Base-by-base conservation (phyloP, 106 monocot species). In the Allium cepa region DNA sequence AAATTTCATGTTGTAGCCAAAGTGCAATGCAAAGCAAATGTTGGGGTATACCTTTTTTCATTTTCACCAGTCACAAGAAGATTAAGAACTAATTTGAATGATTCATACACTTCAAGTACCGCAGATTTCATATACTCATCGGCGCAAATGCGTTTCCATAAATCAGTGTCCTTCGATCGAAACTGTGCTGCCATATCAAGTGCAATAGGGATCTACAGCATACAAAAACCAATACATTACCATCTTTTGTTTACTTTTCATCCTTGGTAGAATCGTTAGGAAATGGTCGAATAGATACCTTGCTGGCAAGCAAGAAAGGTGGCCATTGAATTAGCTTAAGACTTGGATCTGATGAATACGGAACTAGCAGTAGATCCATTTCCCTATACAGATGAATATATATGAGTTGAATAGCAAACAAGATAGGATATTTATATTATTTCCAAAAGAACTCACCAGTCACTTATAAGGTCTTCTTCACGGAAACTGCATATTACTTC, bases 41-140 rank as follows among this genome's bases (percentile, higher is more conserved):
- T 36, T 36, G 36, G 1, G 3, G 36, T 1, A 36, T 36, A 93
- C 97, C 92, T 92, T 74, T 90, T 99, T 72, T 99, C 97, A 63
- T 79, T 92, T 74, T 99, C 92, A 66, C 97, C 97, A 73, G 87
- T 80, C 13, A 99, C 90, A 60, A 99, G 73, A 67, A 87, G 70
- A 66, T 93, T 85, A 51, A 99, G 82, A 22, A 99, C 90, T 63
- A 82, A 84, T 75, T 99, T 99, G 57, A 92, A 92, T 56, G 97
- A 99, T 74, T 90, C 97, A 27, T 99, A 99, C 57, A 92, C 92
- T 87, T 99, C 97, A 56, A 99, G 72, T 17, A 99, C 87, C 58
- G 92, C 92, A 82, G 92, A 99, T 85, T 99, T 99, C 97, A 99
- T 99, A 72, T 99, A 92, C 69, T 99, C 97, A 75, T 99, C 97